Evolutionary conservation across 306 rosid genomes (phyloP), one percentile per base, ranked within the genome.

Genomic region (Glycine soja): DNA sequence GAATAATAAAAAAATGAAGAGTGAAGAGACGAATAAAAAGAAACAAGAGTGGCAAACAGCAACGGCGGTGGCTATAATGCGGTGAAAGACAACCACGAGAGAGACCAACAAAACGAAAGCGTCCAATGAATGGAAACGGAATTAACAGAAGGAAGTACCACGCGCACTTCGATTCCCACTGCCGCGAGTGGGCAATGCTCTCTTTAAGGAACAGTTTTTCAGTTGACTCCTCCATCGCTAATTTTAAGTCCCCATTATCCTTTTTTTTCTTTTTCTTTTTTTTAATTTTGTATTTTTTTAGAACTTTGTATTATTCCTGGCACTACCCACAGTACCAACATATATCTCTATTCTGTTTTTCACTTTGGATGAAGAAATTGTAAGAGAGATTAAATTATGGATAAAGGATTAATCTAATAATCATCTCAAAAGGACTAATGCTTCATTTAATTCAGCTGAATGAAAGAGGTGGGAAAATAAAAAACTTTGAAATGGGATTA

Each of bases 141-240:
- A 75, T 42, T 80, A 80, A 87, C 86, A 80, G 87, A 84, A 82
- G 43, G 30, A 0, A 40, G 46, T 2, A 42, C 90, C 89, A 91
- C 91, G 86, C 94, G 89, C 96, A 57, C 19, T 77, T 54, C 0
- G 61, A 16, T 71, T 42, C 43, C 36, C 36, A 10, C 45, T 51
- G 14, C 13, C 72, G 83, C 69, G 84, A 51, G 87, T 85, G 83
- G 13, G 72, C 42, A 24, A 1, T n/a, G 18, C 34, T 84, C 24
- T 5, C 62, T 53, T 62, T 19, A 9, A 13, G 57, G 30, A 73
- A 58, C 18, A 64, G 70, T 70, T 46, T 50, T 43, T 15, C 30
- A 4, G 81, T 83, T 82, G 82, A 82, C 87, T 73, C 77, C 77
- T 13, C 47, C 15, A 1, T 32, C 11, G 61, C 57, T 62, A 2